Percentiles rank a stretch among this genome's conserved stretches.
These are phyloP conservation scores for Naganishia liquefaciens DNA, from an alignment of 1,284 basidiomycete species.

Conservation along the genomic window DNA sequence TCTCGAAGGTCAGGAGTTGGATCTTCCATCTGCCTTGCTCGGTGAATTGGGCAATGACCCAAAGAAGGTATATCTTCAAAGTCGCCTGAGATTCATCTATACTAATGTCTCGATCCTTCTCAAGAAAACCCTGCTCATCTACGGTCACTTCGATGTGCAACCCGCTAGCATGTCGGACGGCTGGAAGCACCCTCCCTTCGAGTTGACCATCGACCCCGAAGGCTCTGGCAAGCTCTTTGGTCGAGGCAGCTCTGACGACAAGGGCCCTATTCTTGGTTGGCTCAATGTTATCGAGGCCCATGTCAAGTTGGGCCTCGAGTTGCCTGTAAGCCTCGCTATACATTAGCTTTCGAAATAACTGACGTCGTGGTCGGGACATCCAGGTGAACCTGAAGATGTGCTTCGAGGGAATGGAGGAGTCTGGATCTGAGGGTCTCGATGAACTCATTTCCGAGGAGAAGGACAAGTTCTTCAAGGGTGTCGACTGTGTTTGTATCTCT, in stretches of 20 bases:
- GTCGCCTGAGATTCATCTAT: no score
- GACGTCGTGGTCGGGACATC: slow-evolving; percentile 2
- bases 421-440: slow-evolving; percentile 88
- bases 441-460: slow-evolving; percentile 82
- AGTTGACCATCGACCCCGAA: slow-evolving; percentile 64
- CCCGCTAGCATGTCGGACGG: slow-evolving; percentile 71
- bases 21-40: slow-evolving; percentile 84
- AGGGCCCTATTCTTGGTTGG: slow-evolving; percentile 91
- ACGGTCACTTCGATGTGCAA: slow-evolving; percentile 73
- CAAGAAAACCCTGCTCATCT: slow-evolving; percentile 83
- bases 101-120: not conserved
- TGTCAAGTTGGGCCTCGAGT: slow-evolving; percentile 65
- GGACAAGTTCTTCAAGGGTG: slow-evolving; percentile 80
- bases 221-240: slow-evolving; percentile 66
- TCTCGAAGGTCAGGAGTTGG: slow-evolving; percentile 70
- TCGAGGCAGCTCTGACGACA: slow-evolving; percentile 89
- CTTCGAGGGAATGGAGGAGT: slow-evolving; percentile 99
- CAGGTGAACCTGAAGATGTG: slow-evolving; percentile 83
- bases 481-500: slow-evolving; percentile 91
- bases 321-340: slow-evolving; percentile 62
- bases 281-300: slow-evolving; percentile 93
- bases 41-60: slow-evolving; percentile 80
- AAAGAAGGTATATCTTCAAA: slow-evolving; percentile 59
- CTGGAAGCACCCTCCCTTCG: slow-evolving; percentile 90
- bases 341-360: not conserved